phyloP scores from a whole-genome alignment of 2,329 filamentous ascomycete species.

The Xylaria sp. region DNA sequence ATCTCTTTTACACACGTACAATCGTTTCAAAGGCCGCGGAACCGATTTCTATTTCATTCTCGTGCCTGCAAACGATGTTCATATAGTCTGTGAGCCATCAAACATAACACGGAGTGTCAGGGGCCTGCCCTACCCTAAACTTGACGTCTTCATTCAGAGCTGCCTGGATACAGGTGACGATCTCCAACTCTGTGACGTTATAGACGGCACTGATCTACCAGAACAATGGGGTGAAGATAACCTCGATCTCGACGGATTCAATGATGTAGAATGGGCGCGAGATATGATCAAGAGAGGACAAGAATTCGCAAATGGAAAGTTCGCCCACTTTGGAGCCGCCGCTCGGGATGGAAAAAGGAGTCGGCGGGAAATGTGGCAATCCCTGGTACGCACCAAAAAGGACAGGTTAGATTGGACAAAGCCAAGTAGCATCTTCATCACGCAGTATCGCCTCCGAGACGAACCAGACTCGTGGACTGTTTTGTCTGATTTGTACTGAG shows the following conservation, averaged over 20 bases:
- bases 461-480: not conserved
- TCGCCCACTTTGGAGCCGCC: not conserved
- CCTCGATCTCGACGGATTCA: not conserved
- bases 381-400: not conserved
- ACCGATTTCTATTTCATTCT: not conserved
- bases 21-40: not conserved
- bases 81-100: not conserved
- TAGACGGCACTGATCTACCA: not conserved
- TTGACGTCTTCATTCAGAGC: not conserved
- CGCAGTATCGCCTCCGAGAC: conserved; percentile 15
- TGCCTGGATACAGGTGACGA: not conserved
- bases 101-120: not conserved
- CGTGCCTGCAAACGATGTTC: not conserved
- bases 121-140: not conserved
- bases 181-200: not conserved
- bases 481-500: not conserved
- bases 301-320: not conserved
- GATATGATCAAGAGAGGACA: not conserved
- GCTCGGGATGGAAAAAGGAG: not conserved
- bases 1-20: not conserved
- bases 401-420: not conserved
- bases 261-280: not conserved
- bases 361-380: not conserved
- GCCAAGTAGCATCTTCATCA: not conserved
- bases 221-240: not conserved